A percentile compares a stretch with the other conserved stretches of the same genome.
Evolutionary conservation across 208 protist species (phyloP).

Genomic region (Vickermania ingenoplastis): DNA sequence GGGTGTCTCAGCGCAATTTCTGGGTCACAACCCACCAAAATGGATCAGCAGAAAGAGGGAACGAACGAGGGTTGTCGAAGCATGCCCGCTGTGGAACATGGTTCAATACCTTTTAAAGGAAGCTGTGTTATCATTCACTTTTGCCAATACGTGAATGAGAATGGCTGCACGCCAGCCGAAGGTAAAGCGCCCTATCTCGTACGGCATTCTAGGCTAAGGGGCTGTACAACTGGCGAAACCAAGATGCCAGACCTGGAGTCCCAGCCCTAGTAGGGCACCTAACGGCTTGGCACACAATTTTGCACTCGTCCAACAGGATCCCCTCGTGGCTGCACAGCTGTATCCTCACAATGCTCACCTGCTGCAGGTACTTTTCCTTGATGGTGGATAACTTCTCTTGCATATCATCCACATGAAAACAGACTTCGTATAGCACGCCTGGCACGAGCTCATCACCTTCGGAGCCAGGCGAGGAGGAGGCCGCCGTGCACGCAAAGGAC

Average conservation of each 20-base stretch:
- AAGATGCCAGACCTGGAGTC: background rate
- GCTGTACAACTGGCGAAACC: background rate
- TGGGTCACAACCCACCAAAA: no score
- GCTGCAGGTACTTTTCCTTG: conserved; percentile 44
- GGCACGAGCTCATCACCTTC: background rate
- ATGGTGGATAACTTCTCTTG: conserved; percentile 7
- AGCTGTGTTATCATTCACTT: no score
- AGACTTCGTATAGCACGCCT: background rate
- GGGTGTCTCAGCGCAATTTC: no score
- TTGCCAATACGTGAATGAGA: no score
- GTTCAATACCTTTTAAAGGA: no score
- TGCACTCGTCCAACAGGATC: background rate
- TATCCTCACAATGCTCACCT: conserved; percentile 38
- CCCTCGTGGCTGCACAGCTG: conserved; percentile 4
- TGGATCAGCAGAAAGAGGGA: no score
- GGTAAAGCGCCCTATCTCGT: no score
- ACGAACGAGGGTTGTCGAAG: no score
- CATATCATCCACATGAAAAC: conserved; percentile 10
- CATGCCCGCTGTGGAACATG: no score
- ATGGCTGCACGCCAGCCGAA: no score
- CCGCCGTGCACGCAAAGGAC: no score
- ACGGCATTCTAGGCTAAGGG: background rate
- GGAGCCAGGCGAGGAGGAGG: background rate
- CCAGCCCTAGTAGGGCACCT: background rate
- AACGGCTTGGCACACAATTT: background rate